Evolutionary conservation across 2,329 filamentous ascomycete species (phyloP), one percentile per base, ranked within the genome.

Genomic region (Colletotrichum sojae): DNA sequence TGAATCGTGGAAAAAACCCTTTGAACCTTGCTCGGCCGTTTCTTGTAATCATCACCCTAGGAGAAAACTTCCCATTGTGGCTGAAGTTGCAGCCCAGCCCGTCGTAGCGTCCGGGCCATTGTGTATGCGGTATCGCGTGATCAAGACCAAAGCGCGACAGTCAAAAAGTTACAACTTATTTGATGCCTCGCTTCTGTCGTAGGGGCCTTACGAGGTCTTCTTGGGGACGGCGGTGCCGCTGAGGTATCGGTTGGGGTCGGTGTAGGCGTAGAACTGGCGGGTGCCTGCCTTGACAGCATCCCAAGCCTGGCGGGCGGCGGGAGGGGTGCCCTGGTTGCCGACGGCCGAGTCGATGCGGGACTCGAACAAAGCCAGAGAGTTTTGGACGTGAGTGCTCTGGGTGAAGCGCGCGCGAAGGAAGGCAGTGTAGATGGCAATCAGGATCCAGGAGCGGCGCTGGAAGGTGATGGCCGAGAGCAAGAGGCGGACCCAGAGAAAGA

Each of bases 361-460:
- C 76, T 89, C 90, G 64, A 95, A 82, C 75, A 92, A 88, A 72
- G 86, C 84, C 77, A 98, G 91, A 55, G 93, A 91, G 76, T 88
- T 89, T 85, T 97, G 94, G n/a, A 98, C 93, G 78, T 98, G 97
- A 73, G 85, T 89, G 88, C 94, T 98, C 87, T 98, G 95, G 67
- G 91, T 86, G 83, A 92, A 95, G 77, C 96, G 91, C 49, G 95
- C 93, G 75, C 96, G 94, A 79, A 98, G 90, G 88, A 99, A 99
- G 75, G 90, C 88, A 73, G 94, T 94, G 89, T 98, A 99, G 80
- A 97, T 81, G 70, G 84, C 84, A 70, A 99, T 83, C 60, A 98
- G 86, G 77, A 98, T 90, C 94, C 95, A 98, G 72, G 94, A 96
- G 74, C 94, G 92, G 80, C 92, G 94, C 83, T 91, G 90, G 89